Evolutionary conservation across 805 yeast species (phyloP).

Genomic region (Cephaloascus albidus): DNA sequence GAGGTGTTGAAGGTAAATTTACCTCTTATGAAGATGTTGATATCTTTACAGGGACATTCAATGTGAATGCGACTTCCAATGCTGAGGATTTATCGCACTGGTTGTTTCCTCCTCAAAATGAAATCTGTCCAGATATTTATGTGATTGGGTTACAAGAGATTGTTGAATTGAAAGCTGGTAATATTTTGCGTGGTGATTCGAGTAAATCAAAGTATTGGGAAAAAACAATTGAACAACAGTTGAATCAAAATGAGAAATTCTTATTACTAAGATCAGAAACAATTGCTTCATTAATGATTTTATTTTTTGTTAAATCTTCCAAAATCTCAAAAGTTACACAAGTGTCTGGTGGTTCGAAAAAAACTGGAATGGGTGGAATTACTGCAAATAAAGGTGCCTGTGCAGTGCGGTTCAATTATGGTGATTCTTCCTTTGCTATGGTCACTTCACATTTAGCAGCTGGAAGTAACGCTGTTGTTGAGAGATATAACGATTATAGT

Average conservation of each 20-base stretch:
- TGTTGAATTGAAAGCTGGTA: constrained; percentile 87
- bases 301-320: constrained; percentile 51
- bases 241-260: constrained; percentile 43
- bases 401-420: constrained; percentile 80
- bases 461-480: constrained; percentile 72
- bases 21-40: constrained; percentile 52
- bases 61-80: constrained; percentile 65
- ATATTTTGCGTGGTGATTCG: constrained; percentile 79
- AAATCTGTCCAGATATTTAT: constrained; percentile 61
- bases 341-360: constrained; percentile 91
- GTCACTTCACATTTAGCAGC: constrained; percentile 93
- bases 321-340: constrained; percentile 47
- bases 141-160: constrained; percentile 93
- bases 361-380: constrained; percentile 95
- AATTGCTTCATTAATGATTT: constrained; percentile 58
- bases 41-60: constrained; percentile 78
- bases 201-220: constrained; percentile 78
- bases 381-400: constrained; percentile 97
- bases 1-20: constrained; percentile 38
- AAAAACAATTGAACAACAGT: constrained; percentile 45
- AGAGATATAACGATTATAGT: constrained; percentile 77
- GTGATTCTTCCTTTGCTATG: constrained; percentile 72
- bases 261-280: constrained; percentile 66
- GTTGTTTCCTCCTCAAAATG: constrained; percentile 67
- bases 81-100: constrained; percentile 59